Conservation (phyloP, 2,329 filamentous ascomycete species). For the Nemania sp. region DNA sequence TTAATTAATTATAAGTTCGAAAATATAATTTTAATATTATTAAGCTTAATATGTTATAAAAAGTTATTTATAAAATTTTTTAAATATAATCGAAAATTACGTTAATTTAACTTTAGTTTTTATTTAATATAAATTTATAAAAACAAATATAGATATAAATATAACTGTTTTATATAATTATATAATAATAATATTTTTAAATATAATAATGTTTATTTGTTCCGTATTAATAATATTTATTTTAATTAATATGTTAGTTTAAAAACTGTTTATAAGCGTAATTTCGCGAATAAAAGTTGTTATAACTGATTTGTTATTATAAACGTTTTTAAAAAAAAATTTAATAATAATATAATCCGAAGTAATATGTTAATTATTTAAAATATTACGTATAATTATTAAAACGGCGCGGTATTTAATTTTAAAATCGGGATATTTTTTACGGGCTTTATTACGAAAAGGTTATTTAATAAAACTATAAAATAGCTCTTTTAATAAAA, state of each 20-base stretch:
- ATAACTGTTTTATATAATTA: conserved; percentile 9
- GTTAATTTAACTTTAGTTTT: not conserved
- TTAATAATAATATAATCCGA: not conserved
- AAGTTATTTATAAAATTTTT: not conserved
- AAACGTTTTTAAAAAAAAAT: conserved; percentile 6
- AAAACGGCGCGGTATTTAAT: not conserved
- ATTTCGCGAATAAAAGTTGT: not conserved
- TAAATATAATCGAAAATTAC: not conserved
- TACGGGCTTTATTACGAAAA: too few relatives aligned
- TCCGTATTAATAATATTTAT: conserved; percentile 1
- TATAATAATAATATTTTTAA: not conserved
- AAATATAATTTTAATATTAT: not conserved
- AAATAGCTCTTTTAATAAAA: too few relatives aligned
- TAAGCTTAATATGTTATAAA: not conserved
- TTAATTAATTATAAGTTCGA: not conserved
- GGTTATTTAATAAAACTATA: too few relatives aligned
- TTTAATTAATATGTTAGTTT: not conserved
- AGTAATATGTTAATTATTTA: not conserved
- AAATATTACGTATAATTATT: not conserved
- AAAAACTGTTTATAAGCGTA: not conserved
- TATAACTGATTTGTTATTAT: not conserved
- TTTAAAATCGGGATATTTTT: too few relatives aligned
- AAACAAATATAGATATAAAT: not conserved
- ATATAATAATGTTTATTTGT: conserved; percentile 1
- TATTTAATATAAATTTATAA: not conserved